Evolutionary conservation across 345 rosid species (phyloP), one percentile per base, ranked within the genome.

Genomic region (Aethionema arabicum): DNA sequence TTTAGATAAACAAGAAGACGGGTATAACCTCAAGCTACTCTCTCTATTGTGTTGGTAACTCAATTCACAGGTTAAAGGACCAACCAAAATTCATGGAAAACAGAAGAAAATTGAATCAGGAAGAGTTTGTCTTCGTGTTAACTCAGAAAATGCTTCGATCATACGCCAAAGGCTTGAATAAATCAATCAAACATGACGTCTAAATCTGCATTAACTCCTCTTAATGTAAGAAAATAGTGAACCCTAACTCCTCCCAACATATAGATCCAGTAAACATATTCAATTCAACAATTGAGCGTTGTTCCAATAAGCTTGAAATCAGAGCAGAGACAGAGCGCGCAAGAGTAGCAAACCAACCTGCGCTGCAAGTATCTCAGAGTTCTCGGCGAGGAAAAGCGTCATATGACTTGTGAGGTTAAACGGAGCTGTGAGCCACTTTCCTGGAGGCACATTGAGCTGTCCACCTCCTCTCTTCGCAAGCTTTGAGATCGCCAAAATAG

Each of bases 391-490:
- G 63, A 90, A 93, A 59, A 93, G 73, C 15, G 99, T 93, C 83
- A 93, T 81, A 62, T 83, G 80, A 76, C 99, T 90, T n/a, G 97
- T 90, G 46, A 90, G 86, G 66, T 93, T 93, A 74, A 93, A 93
- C 14, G 99, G 99, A 3, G 91, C 90, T 31, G 99, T 85, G 4
- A 93, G 86, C 99, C 99, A 93, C 43, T 55, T 76, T 33, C 99
- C 99, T 0, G 96, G 86, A 42, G 95, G 88, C 60, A 93, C 95
- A 61, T 93, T 93, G 56, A 93, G 90, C 82, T 93, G 99, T 7
- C 84, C 99, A 32, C 96, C 97, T 13, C 96, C 97, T 52, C 71
- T 84, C 73, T 73, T 74, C 8, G 81, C 74, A 10, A 85, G 74
- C 90, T 90, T 85, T 1, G 95, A 83, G 62, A 93, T 90, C 3